phyloP scores from a whole-genome alignment of 306 rosid species.

The Trifolium subterraneum region DNA sequence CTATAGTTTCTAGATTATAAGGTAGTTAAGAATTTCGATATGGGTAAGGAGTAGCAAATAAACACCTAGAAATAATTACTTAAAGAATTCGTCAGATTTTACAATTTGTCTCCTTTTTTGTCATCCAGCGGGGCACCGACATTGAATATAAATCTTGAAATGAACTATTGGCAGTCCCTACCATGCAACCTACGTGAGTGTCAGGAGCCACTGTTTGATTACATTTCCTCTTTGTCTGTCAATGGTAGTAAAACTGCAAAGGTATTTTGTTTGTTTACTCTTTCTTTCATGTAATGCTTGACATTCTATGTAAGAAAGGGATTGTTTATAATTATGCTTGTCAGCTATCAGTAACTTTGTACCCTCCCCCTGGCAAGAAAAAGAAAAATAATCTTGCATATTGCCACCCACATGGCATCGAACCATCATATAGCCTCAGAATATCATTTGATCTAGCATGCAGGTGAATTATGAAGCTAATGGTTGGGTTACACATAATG shows the following conservation, averaged over 20 bases:
- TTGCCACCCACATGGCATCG: too few species aligned
- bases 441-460: conserved; percentile 24
- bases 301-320: conserved; percentile 21
- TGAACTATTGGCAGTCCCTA: conserved; percentile 96
- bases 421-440: conserved; percentile 4
- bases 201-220: conserved; percentile 88
- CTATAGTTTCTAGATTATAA: conserved; percentile 23
- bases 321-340: conserved; percentile 7
- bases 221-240: conserved; percentile 60
- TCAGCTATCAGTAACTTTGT: conserved; percentile 23
- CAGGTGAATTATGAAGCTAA: conserved; percentile 88
- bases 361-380: not conserved
- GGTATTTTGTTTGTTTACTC: conserved; percentile 52
- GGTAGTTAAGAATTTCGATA: conserved; percentile 27
- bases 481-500: conserved; percentile 96
- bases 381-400: too few species aligned
- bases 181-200: conserved; percentile 87
- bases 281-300: conserved; percentile 26
- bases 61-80: conserved; percentile 27
- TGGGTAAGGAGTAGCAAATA: conserved; percentile 22
- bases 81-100: conserved; percentile 33
- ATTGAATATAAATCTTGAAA: conserved; percentile 84
- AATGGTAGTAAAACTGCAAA: conserved; percentile 83
- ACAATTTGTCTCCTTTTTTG: conserved; percentile 41
- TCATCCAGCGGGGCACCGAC: conserved; percentile 84